Conservation (phyloP, 1,284 basidiomycete species). For the Tetrapyrgos nigripes region DNA sequence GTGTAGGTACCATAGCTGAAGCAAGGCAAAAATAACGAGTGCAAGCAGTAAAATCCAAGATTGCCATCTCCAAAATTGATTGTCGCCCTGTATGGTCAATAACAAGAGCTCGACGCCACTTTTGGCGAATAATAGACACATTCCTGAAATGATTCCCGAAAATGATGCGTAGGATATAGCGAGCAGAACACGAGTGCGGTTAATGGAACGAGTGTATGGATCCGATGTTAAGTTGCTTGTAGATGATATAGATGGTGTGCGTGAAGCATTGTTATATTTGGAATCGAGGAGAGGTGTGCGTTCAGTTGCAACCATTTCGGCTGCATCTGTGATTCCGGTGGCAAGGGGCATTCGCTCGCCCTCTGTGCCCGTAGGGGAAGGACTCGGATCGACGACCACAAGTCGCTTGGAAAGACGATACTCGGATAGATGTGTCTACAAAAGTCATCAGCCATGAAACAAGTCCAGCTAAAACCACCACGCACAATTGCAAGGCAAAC, state of each 20-base stretch:
- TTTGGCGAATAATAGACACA: slow-evolving; percentile 95
- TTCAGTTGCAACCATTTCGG: slow-evolving; percentile 51
- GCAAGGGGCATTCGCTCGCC: slow-evolving; percentile 43
- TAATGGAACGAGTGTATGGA: slow-evolving; percentile 30
- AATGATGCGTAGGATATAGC: slow-evolving; percentile 90
- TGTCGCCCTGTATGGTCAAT: slow-evolving; percentile 79
- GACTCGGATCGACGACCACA: not conserved
- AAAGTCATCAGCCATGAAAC: not conserved
- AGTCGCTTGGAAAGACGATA: slow-evolving; percentile 41
- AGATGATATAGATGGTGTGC: slow-evolving; percentile 30
- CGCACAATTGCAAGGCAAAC: slow-evolving; percentile 71
- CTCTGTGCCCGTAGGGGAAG: slow-evolving; percentile 39
- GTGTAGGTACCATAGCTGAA: slow-evolving; percentile 93
- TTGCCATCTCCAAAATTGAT: slow-evolving; percentile 90
- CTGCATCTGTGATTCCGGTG: slow-evolving; percentile 37
- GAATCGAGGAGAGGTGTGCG: slow-evolving; percentile 64
- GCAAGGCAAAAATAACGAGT: slow-evolving; percentile 73
- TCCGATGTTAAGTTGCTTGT: slow-evolving; percentile 21
- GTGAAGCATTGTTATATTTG: slow-evolving; percentile 42
- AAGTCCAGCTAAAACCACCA: too few relatives aligned
- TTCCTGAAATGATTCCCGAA: slow-evolving; percentile 91
- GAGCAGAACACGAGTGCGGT: slow-evolving; percentile 70
- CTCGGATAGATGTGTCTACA: slow-evolving; percentile 65
- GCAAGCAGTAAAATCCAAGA: slow-evolving; percentile 81
- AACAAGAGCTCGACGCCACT: slow-evolving; percentile 92